A percentile compares a stretch with the other conserved stretches of the same genome.
These are phyloP conservation scores for Truncatella angustata DNA, from an alignment of 2,329 filamentous ascomycete genomes.

Conservation along the genomic window DNA sequence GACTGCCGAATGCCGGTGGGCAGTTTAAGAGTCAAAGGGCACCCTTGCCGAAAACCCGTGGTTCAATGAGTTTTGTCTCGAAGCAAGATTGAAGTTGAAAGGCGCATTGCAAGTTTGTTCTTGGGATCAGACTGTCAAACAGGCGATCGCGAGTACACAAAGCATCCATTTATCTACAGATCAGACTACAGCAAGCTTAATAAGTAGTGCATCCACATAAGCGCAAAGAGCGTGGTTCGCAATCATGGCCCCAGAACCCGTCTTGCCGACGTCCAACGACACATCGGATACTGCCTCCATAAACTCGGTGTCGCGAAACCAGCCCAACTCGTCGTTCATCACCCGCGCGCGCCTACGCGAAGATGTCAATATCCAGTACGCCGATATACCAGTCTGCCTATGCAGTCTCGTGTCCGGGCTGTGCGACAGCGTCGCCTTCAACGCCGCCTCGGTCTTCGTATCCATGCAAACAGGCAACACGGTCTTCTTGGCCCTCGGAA, in stretches of 20 bases:
- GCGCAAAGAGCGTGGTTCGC: no score
- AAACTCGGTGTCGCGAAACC: neutral
- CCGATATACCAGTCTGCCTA: slow-evolving; percentile 37
- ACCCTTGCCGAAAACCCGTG: neutral
- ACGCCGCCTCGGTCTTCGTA: slow-evolving; percentile 36
- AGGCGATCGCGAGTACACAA: no score
- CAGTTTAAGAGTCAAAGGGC: neutral
- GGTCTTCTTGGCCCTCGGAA: slow-evolving; percentile 60
- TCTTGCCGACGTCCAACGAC: slow-evolving; percentile 9
- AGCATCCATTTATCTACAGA: no score
- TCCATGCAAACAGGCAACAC: slow-evolving; percentile 56
- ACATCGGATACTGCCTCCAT: slow-evolving; percentile 5
- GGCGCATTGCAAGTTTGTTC: no score
- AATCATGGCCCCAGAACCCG: slow-evolving; percentile 7
- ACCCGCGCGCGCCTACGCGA: slow-evolving; percentile 1
- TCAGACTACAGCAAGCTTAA: no score
- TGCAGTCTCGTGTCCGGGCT: slow-evolving; percentile 38
- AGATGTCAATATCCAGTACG: slow-evolving; percentile 12
- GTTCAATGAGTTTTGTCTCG: no score
- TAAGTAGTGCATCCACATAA: no score
- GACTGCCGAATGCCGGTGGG: neutral
- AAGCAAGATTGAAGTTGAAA: no score
- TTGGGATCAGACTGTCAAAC: no score
- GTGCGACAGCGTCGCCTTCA: slow-evolving; percentile 39
- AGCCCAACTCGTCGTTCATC: neutral